Conservation (phyloP, 1,139 yeast genomes). For the Debaryomyces sp. region DNA sequence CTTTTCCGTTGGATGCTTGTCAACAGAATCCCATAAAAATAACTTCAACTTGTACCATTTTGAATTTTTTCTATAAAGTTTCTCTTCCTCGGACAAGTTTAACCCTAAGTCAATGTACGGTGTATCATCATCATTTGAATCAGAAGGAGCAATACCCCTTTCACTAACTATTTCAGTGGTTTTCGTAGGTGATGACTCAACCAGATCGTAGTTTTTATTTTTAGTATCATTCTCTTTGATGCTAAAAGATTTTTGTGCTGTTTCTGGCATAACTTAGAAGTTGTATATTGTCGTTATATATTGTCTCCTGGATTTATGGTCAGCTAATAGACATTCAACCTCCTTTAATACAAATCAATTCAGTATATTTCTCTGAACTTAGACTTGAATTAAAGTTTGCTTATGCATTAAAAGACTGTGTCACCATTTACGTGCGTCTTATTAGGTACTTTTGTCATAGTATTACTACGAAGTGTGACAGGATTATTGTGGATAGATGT, state of each 20-base stretch:
- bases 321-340: not conserved
- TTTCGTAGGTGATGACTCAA: not conserved
- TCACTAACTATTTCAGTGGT: not conserved
- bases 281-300: no score
- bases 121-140: not conserved
- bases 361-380: not conserved
- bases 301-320: not conserved
- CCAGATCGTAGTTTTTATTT: not conserved
- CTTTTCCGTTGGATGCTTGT: conserved; percentile 49
- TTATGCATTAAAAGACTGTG: not conserved
- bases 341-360: not conserved
- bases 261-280: not conserved
- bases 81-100: conserved; percentile 33
- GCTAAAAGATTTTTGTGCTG: not conserved
- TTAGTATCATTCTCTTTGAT: not conserved
- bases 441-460: not conserved
- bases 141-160: not conserved
- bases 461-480: not conserved
- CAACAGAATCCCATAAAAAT: conserved; percentile 53
- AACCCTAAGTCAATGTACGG: not conserved
- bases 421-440: not conserved
- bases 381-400: not conserved
- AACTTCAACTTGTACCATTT: conserved; percentile 28
- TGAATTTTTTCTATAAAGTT: conserved; percentile 23
- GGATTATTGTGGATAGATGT: not conserved